Conservation (phyloP, 2,329 filamentous ascomycete species). For the Talaromyces sp. region DNA sequence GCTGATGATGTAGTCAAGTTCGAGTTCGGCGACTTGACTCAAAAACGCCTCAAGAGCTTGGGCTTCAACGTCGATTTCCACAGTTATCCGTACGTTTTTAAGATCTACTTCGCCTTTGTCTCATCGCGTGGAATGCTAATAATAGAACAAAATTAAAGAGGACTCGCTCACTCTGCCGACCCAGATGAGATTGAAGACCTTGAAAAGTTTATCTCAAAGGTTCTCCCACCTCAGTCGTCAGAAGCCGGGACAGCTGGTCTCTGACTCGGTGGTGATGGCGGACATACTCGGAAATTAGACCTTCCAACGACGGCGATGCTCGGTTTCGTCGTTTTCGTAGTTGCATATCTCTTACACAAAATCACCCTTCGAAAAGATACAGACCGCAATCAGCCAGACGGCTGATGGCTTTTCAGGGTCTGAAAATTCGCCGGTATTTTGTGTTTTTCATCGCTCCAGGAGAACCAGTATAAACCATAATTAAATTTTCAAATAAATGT, state of each 20-base stretch:
- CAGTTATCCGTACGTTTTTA: constrained; percentile 61
- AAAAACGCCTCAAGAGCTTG: constrained; percentile 57
- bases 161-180: constrained; percentile 70
- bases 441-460: not conserved
- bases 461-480: not conserved
- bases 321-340: constrained; percentile 3
- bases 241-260: constrained; percentile 25
- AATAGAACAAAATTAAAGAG: constrained; percentile 38
- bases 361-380: not conserved
- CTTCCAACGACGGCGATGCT: not conserved
- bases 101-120: not conserved
- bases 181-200: constrained; percentile 76
- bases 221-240: constrained; percentile 46
- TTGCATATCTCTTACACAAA: not conserved
- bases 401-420: not conserved
- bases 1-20: constrained; percentile 67
- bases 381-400: not conserved
- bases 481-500: not conserved
- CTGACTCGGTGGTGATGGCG: constrained; percentile 25
- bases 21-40: constrained; percentile 63
- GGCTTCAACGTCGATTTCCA: constrained; percentile 72
- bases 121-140: not conserved
- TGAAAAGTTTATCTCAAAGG: constrained; percentile 56
- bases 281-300: not conserved
- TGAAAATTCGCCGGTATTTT: not conserved